These are phyloP conservation scores for Pestalotiopsis sp. DNA, from an alignment of 2,329 filamentous ascomycete species.

Conservation along the genomic window DNA sequence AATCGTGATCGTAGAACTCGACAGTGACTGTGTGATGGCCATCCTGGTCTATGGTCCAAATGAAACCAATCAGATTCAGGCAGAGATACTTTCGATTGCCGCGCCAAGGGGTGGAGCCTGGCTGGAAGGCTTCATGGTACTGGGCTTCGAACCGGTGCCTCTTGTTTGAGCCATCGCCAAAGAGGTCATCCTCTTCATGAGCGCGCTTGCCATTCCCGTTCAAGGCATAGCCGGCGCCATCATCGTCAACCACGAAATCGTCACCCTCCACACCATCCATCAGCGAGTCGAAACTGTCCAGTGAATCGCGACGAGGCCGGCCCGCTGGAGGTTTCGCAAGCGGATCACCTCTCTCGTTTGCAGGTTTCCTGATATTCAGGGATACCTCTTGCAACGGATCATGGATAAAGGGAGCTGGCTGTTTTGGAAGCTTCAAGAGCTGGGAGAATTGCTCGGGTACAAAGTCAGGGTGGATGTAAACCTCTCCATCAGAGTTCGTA, in stretches of 20 bases:
- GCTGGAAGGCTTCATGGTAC: conserved; percentile 86
- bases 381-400: conserved; percentile 74
- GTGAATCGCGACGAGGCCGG: conserved; percentile 61
- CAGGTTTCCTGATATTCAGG: conserved; percentile 62
- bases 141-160: conserved; percentile 60
- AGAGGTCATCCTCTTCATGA: conserved; percentile 55
- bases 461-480: conserved; percentile 84
- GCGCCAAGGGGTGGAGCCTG: conserved; percentile 93
- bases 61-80: conserved; percentile 89
- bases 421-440: conserved; percentile 60
- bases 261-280: conserved; percentile 68
- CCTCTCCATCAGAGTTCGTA: conserved; percentile 88
- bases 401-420: conserved; percentile 85
- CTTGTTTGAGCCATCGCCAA: conserved; percentile 49
- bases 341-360: conserved; percentile 22
- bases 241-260: conserved; percentile 92
- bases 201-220: conserved; percentile 54
- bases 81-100: conserved; percentile 93
- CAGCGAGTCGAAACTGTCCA: conserved; percentile 83
- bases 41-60: conserved; percentile 97
- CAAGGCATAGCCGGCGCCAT: conserved; percentile 85
- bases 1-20: conserved; percentile 95
- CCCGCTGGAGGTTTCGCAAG: conserved; percentile 55
- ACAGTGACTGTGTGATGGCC: conserved; percentile 92
- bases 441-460: conserved; percentile 60